Conservation (phyloP, 2,329 filamentous ascomycete genomes). For the Pyrenophora tritici-repentis region DNA sequence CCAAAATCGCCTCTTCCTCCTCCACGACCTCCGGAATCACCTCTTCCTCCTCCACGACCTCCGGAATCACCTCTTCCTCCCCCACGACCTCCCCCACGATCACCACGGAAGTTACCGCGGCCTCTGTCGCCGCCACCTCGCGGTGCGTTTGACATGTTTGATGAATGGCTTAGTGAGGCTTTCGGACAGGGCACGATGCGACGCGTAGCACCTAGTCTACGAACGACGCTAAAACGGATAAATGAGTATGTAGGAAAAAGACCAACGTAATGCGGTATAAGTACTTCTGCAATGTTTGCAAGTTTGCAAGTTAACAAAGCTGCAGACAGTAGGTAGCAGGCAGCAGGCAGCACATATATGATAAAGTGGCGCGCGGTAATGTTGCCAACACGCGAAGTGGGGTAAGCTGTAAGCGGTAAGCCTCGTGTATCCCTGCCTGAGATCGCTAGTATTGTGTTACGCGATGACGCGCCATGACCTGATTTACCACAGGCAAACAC, state of each 20-base stretch:
- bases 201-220: background rate
- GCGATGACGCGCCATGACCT: background rate
- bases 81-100: slow-evolving; percentile 6
- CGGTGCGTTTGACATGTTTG: slow-evolving; percentile 7
- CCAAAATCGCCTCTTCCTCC: background rate
- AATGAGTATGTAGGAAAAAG: background rate
- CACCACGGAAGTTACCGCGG: slow-evolving; percentile 1
- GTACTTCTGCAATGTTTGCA: background rate
- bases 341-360: background rate
- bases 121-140: slow-evolving; percentile 11
- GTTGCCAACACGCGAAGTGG: slow-evolving; percentile 4
- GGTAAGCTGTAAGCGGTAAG: background rate
- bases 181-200: slow-evolving; percentile 2
- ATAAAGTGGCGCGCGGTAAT: background rate
- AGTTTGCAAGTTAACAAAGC: background rate
- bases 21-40: background rate
- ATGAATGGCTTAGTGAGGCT: slow-evolving; percentile 12
- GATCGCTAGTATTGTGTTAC: too few relatives aligned
- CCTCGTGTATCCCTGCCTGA: too few relatives aligned
- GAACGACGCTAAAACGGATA: background rate
- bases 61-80: slow-evolving; percentile 6
- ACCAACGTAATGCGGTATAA: too few relatives aligned
- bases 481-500: too few relatives aligned
- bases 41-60: background rate
- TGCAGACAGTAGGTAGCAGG: too few relatives aligned